These are phyloP conservation scores for Escallonia herrerae DNA, from an alignment of 129 eudicot species.

Conservation along the genomic window DNA sequence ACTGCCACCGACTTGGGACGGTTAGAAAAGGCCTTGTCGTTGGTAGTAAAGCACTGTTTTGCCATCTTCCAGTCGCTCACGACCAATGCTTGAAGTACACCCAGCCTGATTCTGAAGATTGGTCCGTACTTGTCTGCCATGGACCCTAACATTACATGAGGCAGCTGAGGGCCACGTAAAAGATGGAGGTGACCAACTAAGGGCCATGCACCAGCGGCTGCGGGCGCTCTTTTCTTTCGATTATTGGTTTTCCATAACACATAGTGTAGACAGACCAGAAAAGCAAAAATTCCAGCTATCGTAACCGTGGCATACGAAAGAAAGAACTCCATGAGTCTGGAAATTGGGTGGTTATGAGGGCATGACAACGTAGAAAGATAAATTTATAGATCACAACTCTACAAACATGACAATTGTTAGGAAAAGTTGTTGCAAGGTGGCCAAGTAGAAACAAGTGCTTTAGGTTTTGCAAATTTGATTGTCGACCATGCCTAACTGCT, in stretches of 20 bases:
- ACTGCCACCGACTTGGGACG: slow-evolving; percentile 2
- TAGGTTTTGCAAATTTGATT: no score
- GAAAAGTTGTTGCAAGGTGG: no score
- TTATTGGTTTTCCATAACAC: neutral
- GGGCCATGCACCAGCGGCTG: slow-evolving; percentile 25
- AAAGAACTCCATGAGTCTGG: no score
- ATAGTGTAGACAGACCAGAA: neutral
- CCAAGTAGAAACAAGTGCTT: no score
- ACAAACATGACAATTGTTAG: no score
- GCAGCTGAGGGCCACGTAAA: slow-evolving; percentile 11
- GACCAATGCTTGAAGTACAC: slow-evolving; percentile 12
- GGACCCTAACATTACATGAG: slow-evolving; percentile 14
- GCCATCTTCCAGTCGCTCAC: slow-evolving; percentile 19
- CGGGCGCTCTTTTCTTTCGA: slow-evolving; percentile 4
- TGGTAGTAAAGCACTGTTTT: slow-evolving; percentile 18
- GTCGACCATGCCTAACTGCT: no score
- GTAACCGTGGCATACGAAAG: neutral
- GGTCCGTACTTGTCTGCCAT: slow-evolving; percentile 24
- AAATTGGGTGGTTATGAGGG: no score
- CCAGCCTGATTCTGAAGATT: slow-evolving; percentile 22
- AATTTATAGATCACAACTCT: no score
- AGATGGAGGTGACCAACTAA: slow-evolving; percentile 25
- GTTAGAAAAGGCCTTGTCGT: slow-evolving; percentile 18
- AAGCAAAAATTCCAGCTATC: neutral
- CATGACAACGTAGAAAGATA: no score